Base-by-base conservation (phyloP, 352 stramenopile species). In the Elongisporangium prolatum region DNA sequence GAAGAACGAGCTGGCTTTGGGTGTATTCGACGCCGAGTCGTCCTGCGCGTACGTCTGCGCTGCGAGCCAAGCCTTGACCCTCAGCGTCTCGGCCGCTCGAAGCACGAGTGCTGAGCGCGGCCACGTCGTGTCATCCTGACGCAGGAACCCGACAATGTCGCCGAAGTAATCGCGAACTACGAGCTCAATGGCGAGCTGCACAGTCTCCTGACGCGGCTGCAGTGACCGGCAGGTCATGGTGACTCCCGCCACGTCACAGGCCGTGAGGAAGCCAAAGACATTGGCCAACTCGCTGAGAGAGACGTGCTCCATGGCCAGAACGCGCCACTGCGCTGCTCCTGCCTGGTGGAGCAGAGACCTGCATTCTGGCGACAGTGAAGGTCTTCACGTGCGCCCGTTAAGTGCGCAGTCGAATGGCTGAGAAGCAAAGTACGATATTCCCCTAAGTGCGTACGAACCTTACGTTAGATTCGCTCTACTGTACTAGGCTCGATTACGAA, bases 201-300 rank as follows among this genome's bases (percentile, higher is more conserved):
- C 74, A 14, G 50, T 60, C 0, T 48, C 40, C 40, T 79, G 65
- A 24, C 53, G 57, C 4, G 73, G 60, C 56, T 69, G 60, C 21
- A 91, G 57, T 8, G 71, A 56, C 13, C 70, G 63, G 49, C 81
- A 91, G 0, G 72, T 86, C 20, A 53, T 56, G 2, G 68, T 61
- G 18, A 91, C 57, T 17, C 74, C 75, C 18, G 77, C 65, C 10
- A 91, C 60, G 60, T 93, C 84, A 14, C 54, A 59, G 0, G 81
- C 74, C 18, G 80, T 73, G 48, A 93, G 71, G 25, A 90, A 68
- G 60, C 75, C 72, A 44, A 91, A 84, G 52, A 93, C 57, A 14
- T 83, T 69, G 52, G 80, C 69, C 28, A 93, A 56, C 21, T 82
- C 67, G 28, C 66, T 59, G 13, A 82, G 68, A 13, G 78, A 71